Base-by-base conservation (phyloP, 352 stramenopile species). In the Pythium dissotocum region DNA sequence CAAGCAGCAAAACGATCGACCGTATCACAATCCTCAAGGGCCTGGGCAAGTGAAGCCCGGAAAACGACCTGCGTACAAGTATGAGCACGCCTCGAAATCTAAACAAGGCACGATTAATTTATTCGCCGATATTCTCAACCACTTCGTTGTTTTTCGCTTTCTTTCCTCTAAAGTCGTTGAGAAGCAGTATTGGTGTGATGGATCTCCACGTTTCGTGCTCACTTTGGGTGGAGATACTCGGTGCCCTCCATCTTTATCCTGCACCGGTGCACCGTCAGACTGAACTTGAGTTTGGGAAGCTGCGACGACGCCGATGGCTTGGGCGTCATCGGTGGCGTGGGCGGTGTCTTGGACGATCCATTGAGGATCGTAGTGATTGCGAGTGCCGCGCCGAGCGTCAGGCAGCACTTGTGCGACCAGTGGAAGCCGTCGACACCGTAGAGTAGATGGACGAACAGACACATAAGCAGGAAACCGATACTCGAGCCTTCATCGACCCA, bases 361-460 rank as follows among this genome's bases (percentile, higher is more conserved):
- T 93, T 90, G 4, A 94, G 72, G 58, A 94, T 89, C 12, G 84
- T 94, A 8, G 85, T 90, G 58, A 94, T 94, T 14, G 87, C 87
- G 16, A 94, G 77, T 14, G 87, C 87, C 0, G 87, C 87, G 57
- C 87, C 87, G 33, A 91, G 76, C 1, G 87, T 94, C 53, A 94
- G 77, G 62, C 87, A 94, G 69, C 83, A 92, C 69, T 94, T 94
- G 75, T 94, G 87, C 26, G 83, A 80, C 87, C 87, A 94, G 63
- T 94, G 87, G 57, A 94, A 94, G 35, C 84, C 87, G 42, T 94
- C 85, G 32, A 94, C 87, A 33, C 87, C 87, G 46, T 92, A 90
- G 6, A 94, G 71, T 51, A 94, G 74, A 56, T 94, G 87, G 28
- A 94, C 87, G 46, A 94, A 92, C 26, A 94, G 67, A 36, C 85